Evolutionary conservation across 805 yeast genomes (phyloP).

Genomic region (Zygotorulaspora chibaensis): DNA sequence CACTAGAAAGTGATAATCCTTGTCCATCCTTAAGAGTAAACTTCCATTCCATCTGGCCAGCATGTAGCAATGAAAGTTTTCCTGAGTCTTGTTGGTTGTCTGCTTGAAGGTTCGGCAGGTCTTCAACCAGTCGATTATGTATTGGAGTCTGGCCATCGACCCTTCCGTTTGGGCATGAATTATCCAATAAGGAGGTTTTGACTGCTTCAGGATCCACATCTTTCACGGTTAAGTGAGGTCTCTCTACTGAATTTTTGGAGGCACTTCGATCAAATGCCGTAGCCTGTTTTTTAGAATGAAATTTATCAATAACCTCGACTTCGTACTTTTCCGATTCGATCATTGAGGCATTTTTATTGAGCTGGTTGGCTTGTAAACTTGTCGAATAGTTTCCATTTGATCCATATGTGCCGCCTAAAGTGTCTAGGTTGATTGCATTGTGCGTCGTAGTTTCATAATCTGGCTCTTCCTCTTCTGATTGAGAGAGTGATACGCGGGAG

Average conservation of each 20-base stretch:
- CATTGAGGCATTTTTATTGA: no score
- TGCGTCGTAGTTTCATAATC: background rate
- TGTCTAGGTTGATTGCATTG: background rate
- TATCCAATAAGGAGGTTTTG: background rate
- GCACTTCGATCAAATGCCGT: background rate
- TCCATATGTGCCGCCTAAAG: background rate
- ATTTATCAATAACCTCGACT: background rate
- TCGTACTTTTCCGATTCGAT: background rate
- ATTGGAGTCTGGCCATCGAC: background rate
- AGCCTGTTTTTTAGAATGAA: background rate
- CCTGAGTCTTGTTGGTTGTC: background rate
- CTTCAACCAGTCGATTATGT: background rate
- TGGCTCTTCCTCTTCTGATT: background rate
- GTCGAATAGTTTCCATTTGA: background rate
- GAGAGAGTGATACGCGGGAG: background rate
- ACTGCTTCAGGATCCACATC: background rate
- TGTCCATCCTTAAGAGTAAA: conserved; percentile 47
- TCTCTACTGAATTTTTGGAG: background rate
- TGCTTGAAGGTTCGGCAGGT: background rate
- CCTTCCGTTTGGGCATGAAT: background rate
- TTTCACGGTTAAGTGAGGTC: background rate
- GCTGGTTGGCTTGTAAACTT: background rate
- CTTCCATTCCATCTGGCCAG: conserved; percentile 53
- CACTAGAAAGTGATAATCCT: conserved; percentile 45
- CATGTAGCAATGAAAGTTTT: background rate